Evolutionary conservation across 202 grass and related monocot species (phyloP).

Genomic region (Musa balbisiana): DNA sequence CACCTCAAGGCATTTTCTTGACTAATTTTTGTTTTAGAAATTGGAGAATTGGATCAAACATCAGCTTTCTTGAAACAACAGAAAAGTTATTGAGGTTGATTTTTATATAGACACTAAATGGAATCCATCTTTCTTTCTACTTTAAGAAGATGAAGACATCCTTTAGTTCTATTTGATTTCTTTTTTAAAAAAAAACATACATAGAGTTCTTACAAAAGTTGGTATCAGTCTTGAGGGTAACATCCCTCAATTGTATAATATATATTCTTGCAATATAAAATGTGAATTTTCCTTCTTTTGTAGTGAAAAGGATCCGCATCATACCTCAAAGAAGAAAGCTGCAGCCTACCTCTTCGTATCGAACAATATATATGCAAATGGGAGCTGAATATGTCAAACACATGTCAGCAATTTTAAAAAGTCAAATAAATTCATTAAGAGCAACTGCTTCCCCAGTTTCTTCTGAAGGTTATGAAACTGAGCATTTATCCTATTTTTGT

Average conservation of each 20-base stretch:
- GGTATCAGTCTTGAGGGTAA: no score
- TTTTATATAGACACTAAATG: background rate
- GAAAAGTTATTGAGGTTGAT: background rate
- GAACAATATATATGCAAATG: constrained; percentile 72
- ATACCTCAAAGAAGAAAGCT: constrained; percentile 61
- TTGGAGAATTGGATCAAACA: no score
- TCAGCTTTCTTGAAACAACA: no score
- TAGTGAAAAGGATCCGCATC: constrained; percentile 79
- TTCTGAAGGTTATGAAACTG: constrained; percentile 53
- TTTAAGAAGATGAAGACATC: background rate
- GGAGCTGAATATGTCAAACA: constrained; percentile 77
- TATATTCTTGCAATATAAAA: background rate
- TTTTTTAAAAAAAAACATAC: background rate
- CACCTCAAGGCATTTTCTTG: no score
- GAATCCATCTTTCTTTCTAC: background rate
- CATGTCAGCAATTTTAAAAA: constrained; percentile 68
- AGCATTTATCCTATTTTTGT: background rate
- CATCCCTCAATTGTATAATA: background rate
- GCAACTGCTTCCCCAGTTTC: constrained; percentile 54
- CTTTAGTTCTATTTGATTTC: background rate
- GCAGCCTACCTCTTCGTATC: constrained; percentile 52
- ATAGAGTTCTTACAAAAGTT: no score
- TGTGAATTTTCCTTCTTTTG: background rate
- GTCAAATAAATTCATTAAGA: constrained; percentile 63
- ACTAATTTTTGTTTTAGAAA: no score